Evolutionary conservation across 495 filamentous ascomycete genomes (phyloP).

Genomic region (Clohesyomyces aquaticus): DNA sequence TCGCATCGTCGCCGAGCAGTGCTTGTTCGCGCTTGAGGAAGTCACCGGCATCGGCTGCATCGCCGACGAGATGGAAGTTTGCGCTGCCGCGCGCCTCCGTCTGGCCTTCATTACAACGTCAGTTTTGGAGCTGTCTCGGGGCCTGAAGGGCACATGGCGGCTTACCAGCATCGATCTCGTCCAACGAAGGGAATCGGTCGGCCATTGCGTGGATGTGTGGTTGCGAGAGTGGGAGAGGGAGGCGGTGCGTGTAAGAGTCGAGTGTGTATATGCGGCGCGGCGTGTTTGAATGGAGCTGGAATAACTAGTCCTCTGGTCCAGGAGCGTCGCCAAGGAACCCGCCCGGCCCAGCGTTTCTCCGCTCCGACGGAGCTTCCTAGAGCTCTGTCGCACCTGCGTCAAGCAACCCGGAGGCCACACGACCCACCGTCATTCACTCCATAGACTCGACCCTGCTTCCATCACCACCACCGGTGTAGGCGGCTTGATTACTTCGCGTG

Average conservation of each 20-base stretch:
- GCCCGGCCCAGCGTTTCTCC: not conserved
- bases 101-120: slow-evolving; percentile 55
- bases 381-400: not conserved
- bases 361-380: slow-evolving; percentile 3
- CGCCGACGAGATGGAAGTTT: slow-evolving; percentile 50
- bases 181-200: slow-evolving; percentile 92
- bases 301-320: not conserved
- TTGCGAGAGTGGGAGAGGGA: slow-evolving; percentile 5
- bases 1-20: slow-evolving; percentile 85
- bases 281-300: slow-evolving; percentile 6
- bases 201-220: slow-evolving; percentile 65
- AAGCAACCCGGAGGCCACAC: not conserved
- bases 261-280: not conserved
- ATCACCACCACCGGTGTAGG: not conserved
- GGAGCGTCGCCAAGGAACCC: not conserved
- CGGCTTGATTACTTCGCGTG: not conserved
- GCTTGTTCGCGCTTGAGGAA: slow-evolving; percentile 91
- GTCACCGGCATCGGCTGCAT: slow-evolving; percentile 61
- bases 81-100: slow-evolving; percentile 54
- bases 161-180: slow-evolving; percentile 92
- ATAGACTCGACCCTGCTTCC: not conserved
- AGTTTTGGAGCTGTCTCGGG: slow-evolving; percentile 11
- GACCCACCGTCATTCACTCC: not conserved
- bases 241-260: not conserved
- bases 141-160: slow-evolving; percentile 32